Percentiles rank a stretch among this genome's conserved stretches.
Evolutionary conservation across 306 rosid species (phyloP).

Genomic region (Pyrus betulifolia): DNA sequence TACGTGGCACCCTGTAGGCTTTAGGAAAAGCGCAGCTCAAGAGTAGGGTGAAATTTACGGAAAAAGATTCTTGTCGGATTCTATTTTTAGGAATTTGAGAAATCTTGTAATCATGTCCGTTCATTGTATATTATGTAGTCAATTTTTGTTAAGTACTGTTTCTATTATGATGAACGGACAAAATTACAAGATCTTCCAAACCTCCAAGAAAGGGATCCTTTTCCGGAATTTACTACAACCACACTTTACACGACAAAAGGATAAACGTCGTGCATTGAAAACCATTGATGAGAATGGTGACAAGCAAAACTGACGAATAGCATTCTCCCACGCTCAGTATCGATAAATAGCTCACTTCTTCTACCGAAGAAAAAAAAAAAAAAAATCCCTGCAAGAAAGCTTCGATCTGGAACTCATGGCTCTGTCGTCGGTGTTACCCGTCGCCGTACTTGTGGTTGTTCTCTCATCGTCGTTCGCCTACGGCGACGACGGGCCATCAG

Average conservation of each 20-base stretch:
- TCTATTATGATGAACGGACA: too few relatives aligned
- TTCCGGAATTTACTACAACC: background rate
- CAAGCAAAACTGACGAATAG: background rate
- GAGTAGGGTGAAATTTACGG: background rate
- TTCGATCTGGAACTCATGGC: background rate
- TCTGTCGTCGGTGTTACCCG: background rate
- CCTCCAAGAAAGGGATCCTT: too few relatives aligned
- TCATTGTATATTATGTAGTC: fast-evolving
- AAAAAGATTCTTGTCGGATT: fast-evolving
- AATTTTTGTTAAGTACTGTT: too few relatives aligned
- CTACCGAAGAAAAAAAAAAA: background rate
- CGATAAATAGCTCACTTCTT: too few relatives aligned
- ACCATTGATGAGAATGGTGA: background rate
- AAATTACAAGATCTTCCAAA: too few relatives aligned
- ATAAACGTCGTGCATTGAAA: background rate
- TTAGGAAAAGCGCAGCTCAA: background rate
- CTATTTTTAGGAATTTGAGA: fast-evolving
- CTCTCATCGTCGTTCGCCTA: background rate
- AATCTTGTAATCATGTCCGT: fast-evolving
- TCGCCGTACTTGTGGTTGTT: background rate
- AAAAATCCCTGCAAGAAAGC: background rate
- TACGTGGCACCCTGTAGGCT: background rate
- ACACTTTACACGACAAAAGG: background rate
- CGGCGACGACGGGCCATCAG: conserved; percentile 19
- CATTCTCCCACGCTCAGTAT: background rate